Evolutionary conservation across 2,329 filamentous ascomycete species (phyloP).

Genomic region (Fusarium mexicanum): DNA sequence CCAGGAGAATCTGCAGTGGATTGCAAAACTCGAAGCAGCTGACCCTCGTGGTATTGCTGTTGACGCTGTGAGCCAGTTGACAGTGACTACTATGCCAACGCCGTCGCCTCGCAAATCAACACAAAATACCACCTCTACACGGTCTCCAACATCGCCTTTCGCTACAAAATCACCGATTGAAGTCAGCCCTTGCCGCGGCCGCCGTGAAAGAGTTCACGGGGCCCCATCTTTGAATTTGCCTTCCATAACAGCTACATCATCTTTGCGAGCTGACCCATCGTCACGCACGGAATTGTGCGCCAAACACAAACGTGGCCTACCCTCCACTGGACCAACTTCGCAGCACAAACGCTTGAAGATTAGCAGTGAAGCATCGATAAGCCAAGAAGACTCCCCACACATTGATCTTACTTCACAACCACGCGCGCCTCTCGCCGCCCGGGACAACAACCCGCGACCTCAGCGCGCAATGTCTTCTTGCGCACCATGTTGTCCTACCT

Average conservation of each 20-base stretch:
- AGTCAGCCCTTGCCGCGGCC: background rate
- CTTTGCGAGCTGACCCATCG: background rate
- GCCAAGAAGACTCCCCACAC: background rate
- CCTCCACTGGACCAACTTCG: background rate
- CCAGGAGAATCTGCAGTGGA: constrained; percentile 70
- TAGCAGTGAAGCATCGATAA: background rate
- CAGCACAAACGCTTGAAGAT: constrained; percentile 34
- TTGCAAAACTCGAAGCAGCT: constrained; percentile 65
- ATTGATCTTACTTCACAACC: background rate
- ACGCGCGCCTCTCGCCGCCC: constrained; percentile 36
- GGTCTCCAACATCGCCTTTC: constrained; percentile 27
- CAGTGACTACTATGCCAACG: constrained; percentile 50
- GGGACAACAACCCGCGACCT: constrained; percentile 39
- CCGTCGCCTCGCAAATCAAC: constrained; percentile 47
- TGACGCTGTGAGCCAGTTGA: constrained; percentile 59
- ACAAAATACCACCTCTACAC: constrained; percentile 34
- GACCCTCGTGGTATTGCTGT: constrained; percentile 57
- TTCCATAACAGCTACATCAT: constrained; percentile 16
- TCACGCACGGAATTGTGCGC: background rate
- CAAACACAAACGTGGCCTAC: constrained; percentile 2
- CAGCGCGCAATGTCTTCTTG: constrained; percentile 9
- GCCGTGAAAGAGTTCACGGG: background rate
- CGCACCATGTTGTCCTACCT: background rate
- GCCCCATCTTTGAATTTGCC: background rate
- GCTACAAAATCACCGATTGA: background rate